A percentile compares a stretch with the other conserved stretches of the same genome.
phyloP scores from a whole-genome alignment of 2,329 filamentous ascomycete genomes.

The Aureobasidium lini region DNA sequence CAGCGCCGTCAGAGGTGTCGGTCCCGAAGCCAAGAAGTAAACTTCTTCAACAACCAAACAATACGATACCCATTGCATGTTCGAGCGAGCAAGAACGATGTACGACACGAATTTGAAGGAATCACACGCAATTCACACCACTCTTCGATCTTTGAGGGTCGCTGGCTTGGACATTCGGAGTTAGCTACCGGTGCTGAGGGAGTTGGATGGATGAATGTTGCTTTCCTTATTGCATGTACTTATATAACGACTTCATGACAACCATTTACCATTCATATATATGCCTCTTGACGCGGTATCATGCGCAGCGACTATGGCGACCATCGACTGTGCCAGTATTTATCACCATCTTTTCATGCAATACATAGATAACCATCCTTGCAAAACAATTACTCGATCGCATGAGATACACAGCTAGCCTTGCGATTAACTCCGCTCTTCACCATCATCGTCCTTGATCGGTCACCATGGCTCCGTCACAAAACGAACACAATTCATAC shows the following conservation, averaged over 20 bases:
- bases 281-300: too few species aligned
- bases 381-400: too few species aligned
- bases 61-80: neutral
- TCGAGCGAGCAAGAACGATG: neutral
- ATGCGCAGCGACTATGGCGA: too few species aligned
- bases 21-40: constrained; percentile 4
- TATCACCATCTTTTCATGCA: too few species aligned
- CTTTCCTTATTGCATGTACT: neutral
- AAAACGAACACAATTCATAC: too few species aligned
- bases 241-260: constrained; percentile 4
- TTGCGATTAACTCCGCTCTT: too few species aligned
- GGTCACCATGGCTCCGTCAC: too few species aligned
- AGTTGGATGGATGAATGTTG: neutral
- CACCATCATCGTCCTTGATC: too few species aligned
- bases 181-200: neutral
- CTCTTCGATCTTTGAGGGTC: neutral
- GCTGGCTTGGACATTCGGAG: neutral
- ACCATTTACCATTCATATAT: neutral
- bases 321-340: too few species aligned
- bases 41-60: neutral
- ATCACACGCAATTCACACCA: neutral
- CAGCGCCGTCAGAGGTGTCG: constrained; percentile 5
- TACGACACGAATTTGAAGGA: neutral
- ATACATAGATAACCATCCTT: too few species aligned
- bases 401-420: too few species aligned